Evolutionary conservation across 768 basidiomycete genomes (phyloP), one percentile per base, ranked within the genome.

Genomic region (Melanogaster broomeanus): DNA sequence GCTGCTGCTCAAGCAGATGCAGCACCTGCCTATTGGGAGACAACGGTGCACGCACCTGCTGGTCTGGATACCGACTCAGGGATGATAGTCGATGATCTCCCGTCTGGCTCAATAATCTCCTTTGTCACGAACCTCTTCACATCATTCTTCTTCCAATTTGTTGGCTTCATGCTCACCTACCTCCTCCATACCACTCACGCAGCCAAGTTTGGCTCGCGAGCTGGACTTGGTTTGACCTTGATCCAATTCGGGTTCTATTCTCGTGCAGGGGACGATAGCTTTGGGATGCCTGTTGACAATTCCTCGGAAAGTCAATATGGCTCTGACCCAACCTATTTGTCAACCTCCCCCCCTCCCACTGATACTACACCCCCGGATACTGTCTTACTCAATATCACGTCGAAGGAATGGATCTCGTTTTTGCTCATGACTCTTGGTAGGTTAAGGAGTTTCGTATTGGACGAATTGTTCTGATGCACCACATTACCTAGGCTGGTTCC

Each of bases 1-100:
- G 78, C 85, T 12, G 80, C 86, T 15, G 97, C 96, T 3, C 86
- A 93, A 55, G 81, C 86, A 25, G 96, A 99, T 64, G 83, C 91
- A 0, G 94, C 90, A 0, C 97, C 97, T 0, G 82, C 93, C 0
- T 99, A 99, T 70, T 98, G 93, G 91, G 96, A 99, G 65, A 98
- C 91, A 1, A 94, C 93, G 0, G 83, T 98, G 9, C 90, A 95
- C 54, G 85, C 94, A 0, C 93, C 93, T 0, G 69, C 74, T 0
- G 73, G 77, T 24, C 49, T 77, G 33, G 78, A 80, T 42, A 68
- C 69, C 1, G 66, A 76, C 39, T 73, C 80, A 3, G 79, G 84
- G 63, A 87, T 98, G 77, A 82, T 97, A 67, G 87, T 99, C 57
- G 95, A 96, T 53, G 88, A 94, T 51, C 84, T 98, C 37, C 93